Conservation (phyloP, 495 filamentous ascomycete species). For the Extremus antarcticus region DNA sequence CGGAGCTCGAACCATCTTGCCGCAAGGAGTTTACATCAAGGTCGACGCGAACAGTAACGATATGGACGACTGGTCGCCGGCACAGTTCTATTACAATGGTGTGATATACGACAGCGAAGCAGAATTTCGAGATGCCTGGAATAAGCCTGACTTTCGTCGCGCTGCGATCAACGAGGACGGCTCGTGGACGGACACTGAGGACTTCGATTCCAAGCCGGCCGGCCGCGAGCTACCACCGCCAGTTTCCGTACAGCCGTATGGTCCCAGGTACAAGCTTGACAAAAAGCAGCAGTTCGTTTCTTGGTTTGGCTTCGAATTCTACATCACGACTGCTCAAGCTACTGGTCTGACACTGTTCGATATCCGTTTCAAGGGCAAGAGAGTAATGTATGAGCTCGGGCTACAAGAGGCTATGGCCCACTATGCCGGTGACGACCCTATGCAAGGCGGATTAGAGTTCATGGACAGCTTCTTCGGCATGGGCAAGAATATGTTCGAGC, state of each 20-base stretch:
- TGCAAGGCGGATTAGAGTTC: slow-evolving; percentile 27
- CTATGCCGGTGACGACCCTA: slow-evolving; percentile 43
- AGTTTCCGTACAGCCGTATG: slow-evolving; percentile 34
- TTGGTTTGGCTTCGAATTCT: slow-evolving; percentile 42
- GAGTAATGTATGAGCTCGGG: slow-evolving; percentile 45
- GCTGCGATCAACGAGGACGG: slow-evolving; percentile 35
- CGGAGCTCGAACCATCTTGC: slow-evolving; percentile 12
- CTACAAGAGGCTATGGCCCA: slow-evolving; percentile 46
- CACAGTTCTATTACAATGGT: slow-evolving; percentile 41
- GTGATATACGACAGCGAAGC: slow-evolving; percentile 37
- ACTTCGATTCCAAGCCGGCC: slow-evolving; percentile 30
- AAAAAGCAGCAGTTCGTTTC: slow-evolving; percentile 12
- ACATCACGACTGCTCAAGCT: slow-evolving; percentile 35
- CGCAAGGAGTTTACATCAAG: slow-evolving; percentile 18
- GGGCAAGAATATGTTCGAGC: slow-evolving; percentile 36
- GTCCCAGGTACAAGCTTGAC: slow-evolving; percentile 19
- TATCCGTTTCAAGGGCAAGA: slow-evolving; percentile 42
- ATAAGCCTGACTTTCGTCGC: slow-evolving; percentile 34
- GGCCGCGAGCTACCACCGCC: slow-evolving; percentile 34
- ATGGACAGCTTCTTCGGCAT: slow-evolving; percentile 40
- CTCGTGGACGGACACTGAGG: slow-evolving; percentile 34
- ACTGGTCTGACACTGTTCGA: slow-evolving; percentile 38
- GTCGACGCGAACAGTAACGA: slow-evolving; percentile 11
- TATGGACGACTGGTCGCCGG: slow-evolving; percentile 33
- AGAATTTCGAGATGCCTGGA: slow-evolving; percentile 36